Evolutionary conservation across 1,284 basidiomycete species (phyloP), one percentile per base, ranked within the genome.

Genomic region (Pterula multifida): DNA sequence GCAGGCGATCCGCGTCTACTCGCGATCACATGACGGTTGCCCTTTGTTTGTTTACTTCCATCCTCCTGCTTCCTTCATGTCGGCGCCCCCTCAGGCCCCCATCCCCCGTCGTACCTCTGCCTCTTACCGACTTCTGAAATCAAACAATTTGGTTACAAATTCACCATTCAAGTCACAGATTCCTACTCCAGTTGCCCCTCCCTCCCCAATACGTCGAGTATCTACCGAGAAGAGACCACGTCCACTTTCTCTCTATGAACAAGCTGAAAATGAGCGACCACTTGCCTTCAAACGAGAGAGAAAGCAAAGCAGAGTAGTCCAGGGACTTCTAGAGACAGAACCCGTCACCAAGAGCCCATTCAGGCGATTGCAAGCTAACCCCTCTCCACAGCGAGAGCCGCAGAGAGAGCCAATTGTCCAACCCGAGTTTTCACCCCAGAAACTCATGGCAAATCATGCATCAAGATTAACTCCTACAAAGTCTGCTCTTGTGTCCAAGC

Each of bases 291-390:
- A 84, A 63, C 74, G 87, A 56, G 85, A 84, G 60, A 76, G 88
- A 32, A 76, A 81, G 46, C 81, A 90, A 60, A 88, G 83, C 28
- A 82, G 78, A 60, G 79, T 75, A 1, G 81, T 88, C 57, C 82
- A 85, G 59, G 78, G 78, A 24, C 76, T 92, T 32, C 73, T 82
- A 0, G 74, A 85, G 63, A 82, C 75, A 57, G 86, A 86, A 60
- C 80, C 82, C 9, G 90, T 94, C 44, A 81, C 82, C 22, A 89
- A 85, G 67, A 91, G 86, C 57, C 90, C 90, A n/a, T 93, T 93
- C 69, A 75, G 74, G 49, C 61, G 62, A 17, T 19, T 22, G 12
- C 25, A 48, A n/a, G 15, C 45, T 25, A n/a, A 17, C 21, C 47
- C 51, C 11, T 21, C 32, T 24, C 50, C 49, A 48, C 11, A 44